Percentiles rank a stretch among this genome's conserved stretches.
These are phyloP conservation scores for Coemansia sp. DNA, from an alignment of 192 early-diverging fungal species.

Conservation along the genomic window DNA sequence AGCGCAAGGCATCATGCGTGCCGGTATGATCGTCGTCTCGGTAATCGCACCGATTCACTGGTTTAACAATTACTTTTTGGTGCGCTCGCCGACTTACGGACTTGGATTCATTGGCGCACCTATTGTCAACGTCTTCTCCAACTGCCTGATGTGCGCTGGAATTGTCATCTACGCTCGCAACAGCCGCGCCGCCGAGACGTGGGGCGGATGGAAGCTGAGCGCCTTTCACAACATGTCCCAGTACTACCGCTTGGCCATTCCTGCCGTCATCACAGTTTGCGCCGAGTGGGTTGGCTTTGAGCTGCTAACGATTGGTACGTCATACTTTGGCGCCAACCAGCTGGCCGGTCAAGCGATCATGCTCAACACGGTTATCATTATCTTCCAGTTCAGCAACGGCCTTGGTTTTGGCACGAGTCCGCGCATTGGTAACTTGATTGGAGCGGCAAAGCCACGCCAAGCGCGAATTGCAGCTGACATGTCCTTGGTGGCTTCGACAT, in stretches of 20 bases:
- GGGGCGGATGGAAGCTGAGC: constrained; percentile 70
- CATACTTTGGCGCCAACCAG: constrained; percentile 62
- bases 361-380: constrained; percentile 57
- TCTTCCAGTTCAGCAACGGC: constrained; percentile 62
- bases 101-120: constrained; percentile 88
- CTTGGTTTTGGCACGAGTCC: constrained; percentile 60
- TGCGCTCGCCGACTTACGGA: constrained; percentile 66
- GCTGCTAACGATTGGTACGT: constrained; percentile 53
- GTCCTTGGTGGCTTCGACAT: constrained; percentile 15
- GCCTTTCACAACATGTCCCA: constrained; percentile 50
- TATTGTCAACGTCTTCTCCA: constrained; percentile 74
- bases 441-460: constrained; percentile 39
- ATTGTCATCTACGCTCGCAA: constrained; percentile 65
- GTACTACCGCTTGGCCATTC: constrained; percentile 68
- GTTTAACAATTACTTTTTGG: constrained; percentile 76
- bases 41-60: constrained; percentile 77
- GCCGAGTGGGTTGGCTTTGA: constrained; percentile 66
- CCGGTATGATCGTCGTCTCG: constrained; percentile 71
- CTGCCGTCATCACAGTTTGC: constrained; percentile 77
- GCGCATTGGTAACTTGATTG: constrained; percentile 61
- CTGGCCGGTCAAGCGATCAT: constrained; percentile 64
- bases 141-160: constrained; percentile 72
- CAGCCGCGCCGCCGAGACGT: constrained; percentile 64
- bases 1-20: constrained; percentile 91
- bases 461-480: constrained; percentile 26